Base-by-base conservation (phyloP, 441 rosid genomes). In the Brassica balearica region DNA sequence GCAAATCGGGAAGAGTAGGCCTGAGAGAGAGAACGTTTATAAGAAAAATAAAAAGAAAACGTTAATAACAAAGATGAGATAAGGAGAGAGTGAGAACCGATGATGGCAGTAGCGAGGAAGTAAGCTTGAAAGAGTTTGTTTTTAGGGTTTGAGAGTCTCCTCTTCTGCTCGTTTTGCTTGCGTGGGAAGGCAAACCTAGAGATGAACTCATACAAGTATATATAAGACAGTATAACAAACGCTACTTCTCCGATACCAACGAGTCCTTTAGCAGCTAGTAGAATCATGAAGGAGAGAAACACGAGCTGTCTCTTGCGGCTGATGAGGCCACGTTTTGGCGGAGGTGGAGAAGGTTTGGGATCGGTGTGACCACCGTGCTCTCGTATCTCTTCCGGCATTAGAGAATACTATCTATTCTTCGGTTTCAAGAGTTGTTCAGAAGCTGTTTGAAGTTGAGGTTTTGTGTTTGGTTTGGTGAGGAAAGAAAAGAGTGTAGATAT, bases 161-260 rank as follows among this genome's bases (percentile, higher is more conserved):
- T 79, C 19, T 82, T 87, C 65, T 48, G 73, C 63, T 84, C 88
- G 0, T 59, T 67, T 46, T 61, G 74, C 76, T 14, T 80, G 38
- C 73, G 87, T 4, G 94, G 90, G 78, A 91, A 92, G 72, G 97
- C 90, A 53, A 87, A 80, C 60, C 65, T 78, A 1, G 94, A 78
- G 51, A 92, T 77, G 82, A 27, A 78, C 83, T 89, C 88, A 81
- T 76, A 36, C 97, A 97, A 22, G 70, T 84, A 29, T 86, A 88
- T 9, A 87, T 48, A 10, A 60, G 65, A 23, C 86, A 77, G 65
- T 56, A 78, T 69, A 4, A 88, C 85, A 77, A 95, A 95, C 48
- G 79, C 88, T 4, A 92, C 55, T 66, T 95, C 98, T 76, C 81
- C 82, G 17, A 71, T 76, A 27, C 90, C 83, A 1, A 90, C 90